A percentile compares a stretch with the other conserved stretches of the same genome.
Evolutionary conservation across 352 stramenopile genomes (phyloP).

Genomic region (Globisporangium megalacanthum): DNA sequence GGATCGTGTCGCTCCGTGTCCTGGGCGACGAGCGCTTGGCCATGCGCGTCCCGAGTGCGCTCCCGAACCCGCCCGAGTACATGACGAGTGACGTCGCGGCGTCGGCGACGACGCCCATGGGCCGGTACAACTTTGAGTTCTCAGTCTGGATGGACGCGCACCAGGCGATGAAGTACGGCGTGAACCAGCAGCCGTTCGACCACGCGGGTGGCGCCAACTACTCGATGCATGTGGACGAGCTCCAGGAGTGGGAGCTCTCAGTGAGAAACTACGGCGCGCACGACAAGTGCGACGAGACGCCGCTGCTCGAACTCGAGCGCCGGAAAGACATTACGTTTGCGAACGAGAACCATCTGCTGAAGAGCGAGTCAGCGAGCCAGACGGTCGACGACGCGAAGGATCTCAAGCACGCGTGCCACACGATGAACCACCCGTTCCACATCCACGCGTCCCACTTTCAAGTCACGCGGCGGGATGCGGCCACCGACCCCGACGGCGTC

Average conservation of each 20-base stretch:
- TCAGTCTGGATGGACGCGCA: constrained; percentile 59
- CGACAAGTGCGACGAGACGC: constrained; percentile 27
- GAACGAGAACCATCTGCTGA: constrained; percentile 21
- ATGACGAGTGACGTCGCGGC: constrained; percentile 32
- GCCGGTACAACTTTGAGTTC: constrained; percentile 71
- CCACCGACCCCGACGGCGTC: constrained; percentile 42
- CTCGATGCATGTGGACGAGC: constrained; percentile 62
- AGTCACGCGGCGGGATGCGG: constrained; percentile 36
- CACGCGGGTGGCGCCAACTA: constrained; percentile 40
- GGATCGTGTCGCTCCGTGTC: constrained; percentile 49
- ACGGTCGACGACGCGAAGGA: constrained; percentile 8
- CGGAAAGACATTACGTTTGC: constrained; percentile 25
- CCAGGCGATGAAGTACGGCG: constrained; percentile 39
- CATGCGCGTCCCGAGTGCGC: constrained; percentile 27
- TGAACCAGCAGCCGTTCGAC: constrained; percentile 53
- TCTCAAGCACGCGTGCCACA: constrained; percentile 36
- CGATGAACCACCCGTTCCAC: constrained; percentile 78
- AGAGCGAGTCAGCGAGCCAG: constrained; percentile 9
- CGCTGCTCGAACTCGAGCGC: constrained; percentile 6
- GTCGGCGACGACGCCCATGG: constrained; percentile 15
- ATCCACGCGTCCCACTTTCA: constrained; percentile 77
- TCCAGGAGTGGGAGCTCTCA: constrained; percentile 64
- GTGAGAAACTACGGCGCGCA: constrained; percentile 44
- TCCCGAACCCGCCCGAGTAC: constrained; percentile 53
- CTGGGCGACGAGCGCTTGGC: constrained; percentile 13